A percentile compares a stretch with the other conserved stretches of the same genome.
phyloP scores from a whole-genome alignment of 2,329 filamentous ascomycete species.

The Cladorrhinum sp. region DNA sequence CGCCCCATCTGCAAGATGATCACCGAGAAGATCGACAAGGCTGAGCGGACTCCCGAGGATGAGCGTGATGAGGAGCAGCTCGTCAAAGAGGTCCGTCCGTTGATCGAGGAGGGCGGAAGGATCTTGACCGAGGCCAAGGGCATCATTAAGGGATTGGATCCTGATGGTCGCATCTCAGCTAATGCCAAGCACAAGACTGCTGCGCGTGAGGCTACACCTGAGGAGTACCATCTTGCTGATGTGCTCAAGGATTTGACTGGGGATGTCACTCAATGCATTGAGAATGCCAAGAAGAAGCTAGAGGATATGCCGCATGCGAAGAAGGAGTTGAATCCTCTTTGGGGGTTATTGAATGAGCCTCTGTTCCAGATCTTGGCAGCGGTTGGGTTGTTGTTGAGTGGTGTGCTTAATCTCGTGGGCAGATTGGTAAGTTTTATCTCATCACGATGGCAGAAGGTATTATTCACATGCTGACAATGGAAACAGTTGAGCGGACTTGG shows the following conservation, averaged over 20 bases:
- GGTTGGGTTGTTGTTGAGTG: conserved; percentile 76
- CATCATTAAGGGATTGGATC: conserved; percentile 80
- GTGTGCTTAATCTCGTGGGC: conserved; percentile 82
- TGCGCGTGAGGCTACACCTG: conserved; percentile 71
- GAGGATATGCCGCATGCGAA: conserved; percentile 90
- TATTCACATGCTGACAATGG: conserved; percentile 24
- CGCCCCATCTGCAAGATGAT: conserved; percentile 85
- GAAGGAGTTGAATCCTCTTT: conserved; percentile 90
- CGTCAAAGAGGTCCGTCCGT: conserved; percentile 79
- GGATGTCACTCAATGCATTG: conserved; percentile 76
- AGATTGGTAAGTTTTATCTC: conserved; percentile 50
- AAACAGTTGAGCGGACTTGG: conserved; percentile 68
- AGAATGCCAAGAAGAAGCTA: conserved; percentile 85
- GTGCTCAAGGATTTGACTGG: conserved; percentile 81
- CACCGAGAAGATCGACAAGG: conserved; percentile 75
- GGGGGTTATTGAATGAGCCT: conserved; percentile 78
- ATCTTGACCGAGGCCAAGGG: conserved; percentile 86
- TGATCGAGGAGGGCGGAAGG: conserved; percentile 80
- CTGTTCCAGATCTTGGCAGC: conserved; percentile 90
- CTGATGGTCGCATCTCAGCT: conserved; percentile 79
- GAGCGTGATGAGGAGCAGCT: conserved; percentile 88
- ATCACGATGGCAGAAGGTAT: background rate
- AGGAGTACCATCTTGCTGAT: conserved; percentile 83
- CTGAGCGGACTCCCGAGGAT: conserved; percentile 76
- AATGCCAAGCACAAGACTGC: conserved; percentile 80